Base-by-base conservation (phyloP, 2,329 filamentous ascomycete genomes). In the Onygena corvina region DNA sequence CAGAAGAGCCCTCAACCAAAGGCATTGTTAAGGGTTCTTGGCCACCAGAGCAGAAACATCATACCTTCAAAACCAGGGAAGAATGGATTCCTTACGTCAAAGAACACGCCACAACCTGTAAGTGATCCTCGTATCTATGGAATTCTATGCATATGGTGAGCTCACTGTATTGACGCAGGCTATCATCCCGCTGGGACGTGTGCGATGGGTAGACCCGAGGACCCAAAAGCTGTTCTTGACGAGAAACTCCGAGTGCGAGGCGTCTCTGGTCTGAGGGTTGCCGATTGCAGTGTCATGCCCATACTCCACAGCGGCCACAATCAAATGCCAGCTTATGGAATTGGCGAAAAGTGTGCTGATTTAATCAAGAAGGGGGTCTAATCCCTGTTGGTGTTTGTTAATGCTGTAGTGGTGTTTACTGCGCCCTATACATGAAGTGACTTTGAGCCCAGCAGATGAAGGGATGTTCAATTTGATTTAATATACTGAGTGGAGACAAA, bases 91-190 rank as follows among this genome's bases (percentile, higher is more conserved):
- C 71, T 0, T 74, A 74, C 56, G 73, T 81, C 4, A 74, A 70
- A 57, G 64, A 80, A 27, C 69, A 79, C 58, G 77, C 75, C n/a
- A 79, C 76, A 2, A 80, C 77, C 20, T 79, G 76, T 75, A 66
- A 67, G 68, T 63, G 18, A 4, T 14, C n/a, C n/a, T 6, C 7
- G 4, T 4, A 8, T 29, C 14, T 29, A 5, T 8, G 11, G 52
- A 73, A 73, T 8, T 74, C 76, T 2, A 58, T 78, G 36, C 72
- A 78, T 57, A 64, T 80, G 62, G 69, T 31, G 52, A 55, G 16
- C 52, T 60, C 7, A 62, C 52, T 9, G 48, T n/a, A n/a, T 64
- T n/a, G 61, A 58, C 50, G 60, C 61, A 1, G 50, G 67, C n/a
- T 65, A 58, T 50, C 65, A 70, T 53, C 60, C 62, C 0, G 49